phyloP scores from a whole-genome alignment of 768 basidiomycete species.

The Royoungia palumana region DNA sequence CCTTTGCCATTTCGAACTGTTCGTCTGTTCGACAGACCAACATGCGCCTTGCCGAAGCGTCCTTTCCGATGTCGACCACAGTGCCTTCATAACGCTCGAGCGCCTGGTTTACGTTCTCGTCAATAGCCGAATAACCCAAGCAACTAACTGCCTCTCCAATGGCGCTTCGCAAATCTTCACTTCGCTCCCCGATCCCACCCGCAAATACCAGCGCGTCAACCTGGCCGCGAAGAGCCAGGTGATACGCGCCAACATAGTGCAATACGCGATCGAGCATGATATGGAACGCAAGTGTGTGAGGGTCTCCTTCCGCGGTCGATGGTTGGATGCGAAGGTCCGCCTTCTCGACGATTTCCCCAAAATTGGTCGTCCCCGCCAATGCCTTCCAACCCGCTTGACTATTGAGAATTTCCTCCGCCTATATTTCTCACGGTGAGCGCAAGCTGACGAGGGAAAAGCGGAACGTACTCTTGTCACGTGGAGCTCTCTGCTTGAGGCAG shows the following conservation, averaged over 20 bases:
- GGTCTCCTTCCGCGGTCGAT: conserved; percentile 29
- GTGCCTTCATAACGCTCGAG: conserved; percentile 36
- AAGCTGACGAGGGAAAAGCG: not conserved
- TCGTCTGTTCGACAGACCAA: conserved; percentile 69
- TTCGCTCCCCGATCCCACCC: conserved; percentile 85
- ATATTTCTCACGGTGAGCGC: conserved; percentile 4
- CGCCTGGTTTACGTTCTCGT: conserved; percentile 43
- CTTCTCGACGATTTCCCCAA: conserved; percentile 58
- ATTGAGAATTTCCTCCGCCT: conserved; percentile 75
- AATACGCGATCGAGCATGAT: conserved; percentile 75
- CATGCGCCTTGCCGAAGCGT: conserved; percentile 33
- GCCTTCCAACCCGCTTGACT: conserved; percentile 76
- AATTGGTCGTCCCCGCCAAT: conserved; percentile 79
- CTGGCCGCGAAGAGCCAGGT: conserved; percentile 61
- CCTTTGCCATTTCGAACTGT: conserved; percentile 50
- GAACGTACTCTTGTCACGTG: conserved; percentile 48
- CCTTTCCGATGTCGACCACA: conserved; percentile 47
- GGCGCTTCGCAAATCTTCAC: conserved; percentile 55
- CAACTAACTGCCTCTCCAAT: conserved; percentile 52
- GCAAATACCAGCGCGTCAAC: conserved; percentile 84
- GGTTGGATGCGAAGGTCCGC: conserved; percentile 29
- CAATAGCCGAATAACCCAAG: conserved; percentile 58
- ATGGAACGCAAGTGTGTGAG: conserved; percentile 65
- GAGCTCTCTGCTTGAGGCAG: conserved; percentile 42
- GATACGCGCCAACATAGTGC: conserved; percentile 70